phyloP scores from a whole-genome alignment of 2,329 filamentous ascomycete species.

The Aphanoascus verrucosus region DNA sequence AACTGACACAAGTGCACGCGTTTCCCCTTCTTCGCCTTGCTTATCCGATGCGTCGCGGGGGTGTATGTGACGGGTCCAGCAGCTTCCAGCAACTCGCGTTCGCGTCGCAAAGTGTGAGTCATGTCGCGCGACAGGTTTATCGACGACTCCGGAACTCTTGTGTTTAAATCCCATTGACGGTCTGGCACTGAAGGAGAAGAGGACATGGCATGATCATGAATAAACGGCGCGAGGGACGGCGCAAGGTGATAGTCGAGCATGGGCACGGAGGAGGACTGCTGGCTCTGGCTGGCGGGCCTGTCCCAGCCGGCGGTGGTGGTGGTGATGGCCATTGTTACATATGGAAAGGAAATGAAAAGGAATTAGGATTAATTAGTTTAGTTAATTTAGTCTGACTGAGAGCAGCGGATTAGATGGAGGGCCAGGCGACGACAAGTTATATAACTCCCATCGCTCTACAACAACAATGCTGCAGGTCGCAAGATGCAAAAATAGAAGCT shows the following conservation, averaged over 20 bases:
- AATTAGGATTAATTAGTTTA: neutral
- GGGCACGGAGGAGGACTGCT: neutral
- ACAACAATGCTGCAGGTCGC: neutral
- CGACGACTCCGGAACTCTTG: neutral
- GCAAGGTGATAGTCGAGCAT: constrained; percentile 6
- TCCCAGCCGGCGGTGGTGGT: neutral
- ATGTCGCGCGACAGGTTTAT: neutral
- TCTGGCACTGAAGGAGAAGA: no score
- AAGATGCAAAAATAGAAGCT: constrained; percentile 10
- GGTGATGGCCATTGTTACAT: constrained; percentile 3
- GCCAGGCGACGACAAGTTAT: constrained; percentile 1
- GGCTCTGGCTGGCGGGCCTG: neutral
- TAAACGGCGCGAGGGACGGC: neutral
- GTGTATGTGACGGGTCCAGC: constrained; percentile 32
- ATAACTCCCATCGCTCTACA: neutral
- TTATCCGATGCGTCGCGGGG: constrained; percentile 41
- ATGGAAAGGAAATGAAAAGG: neutral
- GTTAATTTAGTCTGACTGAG: neutral
- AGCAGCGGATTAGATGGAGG: neutral
- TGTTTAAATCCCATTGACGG: no score
- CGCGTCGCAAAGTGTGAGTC: neutral
- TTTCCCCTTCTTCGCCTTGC: constrained; percentile 44
- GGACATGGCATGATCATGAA: neutral
- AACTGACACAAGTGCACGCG: constrained; percentile 40
- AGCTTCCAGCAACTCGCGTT: constrained; percentile 6